Evolutionary conservation across 108 stramenopile species (phyloP).

Genomic region (Heterococcus sp.): DNA sequence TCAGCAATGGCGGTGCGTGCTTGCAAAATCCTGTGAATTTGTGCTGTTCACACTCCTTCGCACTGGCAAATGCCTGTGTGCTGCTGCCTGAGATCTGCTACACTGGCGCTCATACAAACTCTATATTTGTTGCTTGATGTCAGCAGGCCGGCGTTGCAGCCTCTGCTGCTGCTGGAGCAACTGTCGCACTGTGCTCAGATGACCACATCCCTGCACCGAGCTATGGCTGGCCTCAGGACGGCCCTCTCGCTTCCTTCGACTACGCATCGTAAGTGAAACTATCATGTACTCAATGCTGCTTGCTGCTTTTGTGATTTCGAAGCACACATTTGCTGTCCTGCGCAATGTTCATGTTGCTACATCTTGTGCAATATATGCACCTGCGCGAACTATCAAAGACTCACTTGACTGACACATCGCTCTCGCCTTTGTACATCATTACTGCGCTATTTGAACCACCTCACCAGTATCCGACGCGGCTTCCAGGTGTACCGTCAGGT

Average conservation of each 20-base stretch:
- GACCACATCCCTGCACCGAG: slow-evolving; percentile 47
- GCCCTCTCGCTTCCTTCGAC: slow-evolving; percentile 51
- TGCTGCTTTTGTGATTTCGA: slow-evolving; percentile 66
- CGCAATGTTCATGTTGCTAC: neutral
- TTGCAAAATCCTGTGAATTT: too few species aligned
- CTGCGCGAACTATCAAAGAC: neutral
- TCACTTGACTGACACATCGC: neutral
- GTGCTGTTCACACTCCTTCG: too few species aligned
- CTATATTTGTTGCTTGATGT: too few species aligned
- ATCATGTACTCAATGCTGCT: neutral
- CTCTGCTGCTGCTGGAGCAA: slow-evolving; percentile 15
- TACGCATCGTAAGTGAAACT: slow-evolving; percentile 48
- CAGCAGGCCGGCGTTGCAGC: neutral
- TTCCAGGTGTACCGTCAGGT: slow-evolving; percentile 99
- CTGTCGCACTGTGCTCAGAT: slow-evolving; percentile 25
- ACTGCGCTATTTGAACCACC: too few species aligned
- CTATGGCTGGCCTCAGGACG: slow-evolving; percentile 54
- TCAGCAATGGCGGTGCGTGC: too few species aligned
- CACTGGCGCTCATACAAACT: too few species aligned
- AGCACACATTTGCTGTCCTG: slow-evolving; percentile 31
- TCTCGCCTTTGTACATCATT: neutral
- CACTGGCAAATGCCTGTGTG: too few species aligned
- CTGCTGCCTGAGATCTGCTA: too few species aligned
- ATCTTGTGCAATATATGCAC: neutral
- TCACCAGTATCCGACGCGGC: slow-evolving; percentile 83